Conservation (phyloP, 1,139 yeast genomes). For the Zygosaccharomyces pseudobailii region DNA sequence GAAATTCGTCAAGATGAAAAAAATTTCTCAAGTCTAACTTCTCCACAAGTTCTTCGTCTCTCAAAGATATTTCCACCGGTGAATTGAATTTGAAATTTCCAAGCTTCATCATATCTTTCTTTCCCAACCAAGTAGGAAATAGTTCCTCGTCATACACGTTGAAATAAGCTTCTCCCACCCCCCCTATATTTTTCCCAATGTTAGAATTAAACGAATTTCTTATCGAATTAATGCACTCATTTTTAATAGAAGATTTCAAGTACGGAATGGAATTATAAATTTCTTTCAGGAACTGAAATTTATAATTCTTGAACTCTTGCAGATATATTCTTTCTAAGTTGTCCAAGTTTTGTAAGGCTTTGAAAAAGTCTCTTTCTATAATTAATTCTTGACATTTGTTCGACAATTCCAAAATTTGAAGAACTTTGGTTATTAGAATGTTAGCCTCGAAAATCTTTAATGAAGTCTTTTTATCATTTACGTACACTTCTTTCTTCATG, state of each 20-base stretch:
- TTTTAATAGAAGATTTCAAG: constrained; percentile 67
- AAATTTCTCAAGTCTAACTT: constrained; percentile 29
- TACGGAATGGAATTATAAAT: constrained; percentile 74
- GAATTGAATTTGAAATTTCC: constrained; percentile 70
- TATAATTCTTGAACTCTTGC: constrained; percentile 63
- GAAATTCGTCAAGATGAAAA: constrained; percentile 59
- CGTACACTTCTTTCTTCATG: constrained; percentile 50
- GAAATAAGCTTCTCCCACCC: constrained; percentile 58
- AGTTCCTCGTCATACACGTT: constrained; percentile 48
- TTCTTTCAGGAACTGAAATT: constrained; percentile 57
- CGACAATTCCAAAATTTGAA: constrained; percentile 80
- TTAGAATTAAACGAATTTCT: constrained; percentile 61
- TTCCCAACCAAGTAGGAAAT: constrained; percentile 34
- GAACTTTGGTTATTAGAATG: constrained; percentile 58
- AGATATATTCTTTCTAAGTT: constrained; percentile 66
- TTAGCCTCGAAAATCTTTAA: constrained; percentile 60
- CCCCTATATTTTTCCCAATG: constrained; percentile 54
- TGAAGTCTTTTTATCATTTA: constrained; percentile 54
- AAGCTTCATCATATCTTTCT: constrained; percentile 41
- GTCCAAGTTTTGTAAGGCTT: constrained; percentile 79
- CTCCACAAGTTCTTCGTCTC: constrained; percentile 40
- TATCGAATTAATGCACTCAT: constrained; percentile 70
- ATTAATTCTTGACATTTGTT: constrained; percentile 82
- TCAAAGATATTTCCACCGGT: constrained; percentile 71
- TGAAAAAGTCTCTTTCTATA: constrained; percentile 60